Evolutionary conservation across 2,329 filamentous ascomycete species (phyloP).

Genomic region (Uncinocarpus reesii): DNA sequence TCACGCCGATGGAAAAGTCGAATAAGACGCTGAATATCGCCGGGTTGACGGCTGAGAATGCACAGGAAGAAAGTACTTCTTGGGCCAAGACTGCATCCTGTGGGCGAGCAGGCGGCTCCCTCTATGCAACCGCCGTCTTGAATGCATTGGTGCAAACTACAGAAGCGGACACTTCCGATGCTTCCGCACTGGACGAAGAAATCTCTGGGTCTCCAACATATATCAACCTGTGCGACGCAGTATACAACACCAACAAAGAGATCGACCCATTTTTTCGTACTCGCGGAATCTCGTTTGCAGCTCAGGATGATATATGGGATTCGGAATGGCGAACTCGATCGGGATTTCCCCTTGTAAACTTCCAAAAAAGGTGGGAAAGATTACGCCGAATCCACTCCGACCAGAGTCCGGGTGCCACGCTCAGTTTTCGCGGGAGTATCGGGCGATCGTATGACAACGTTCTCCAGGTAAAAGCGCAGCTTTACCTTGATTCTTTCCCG

Average conservation of each 20-base stretch:
- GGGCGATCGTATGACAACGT: constrained; percentile 3
- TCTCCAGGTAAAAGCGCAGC: background rate
- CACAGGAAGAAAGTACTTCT: background rate
- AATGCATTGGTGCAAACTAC: constrained; percentile 5
- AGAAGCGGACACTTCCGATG: background rate
- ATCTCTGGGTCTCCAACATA: constrained; percentile 10
- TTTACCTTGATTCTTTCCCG: constrained; percentile 6
- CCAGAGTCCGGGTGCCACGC: background rate
- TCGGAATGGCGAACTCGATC: constrained; percentile 13
- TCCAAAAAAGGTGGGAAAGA: constrained; percentile 16
- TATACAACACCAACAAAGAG: constrained; percentile 11
- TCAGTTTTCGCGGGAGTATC: constrained; percentile 10
- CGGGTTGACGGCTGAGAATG: constrained; percentile 5
- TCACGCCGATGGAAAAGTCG: constrained; percentile 1
- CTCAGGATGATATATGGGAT: constrained; percentile 19
- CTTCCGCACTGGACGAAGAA: background rate
- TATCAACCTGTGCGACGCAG: constrained; percentile 11
- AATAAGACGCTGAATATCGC: constrained; percentile 8
- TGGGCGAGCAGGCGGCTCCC: constrained; percentile 5
- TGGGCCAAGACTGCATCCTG: constrained; percentile 8
- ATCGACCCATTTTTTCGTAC: constrained; percentile 11
- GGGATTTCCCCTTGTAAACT: constrained; percentile 15
- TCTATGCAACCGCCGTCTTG: constrained; percentile 11
- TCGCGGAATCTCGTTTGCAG: constrained; percentile 16
- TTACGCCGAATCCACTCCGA: background rate